Percentiles rank a stretch among this genome's conserved stretches.
Evolutionary conservation across 129 eudicot species (phyloP).

Genomic region (Escallonia rubra): DNA sequence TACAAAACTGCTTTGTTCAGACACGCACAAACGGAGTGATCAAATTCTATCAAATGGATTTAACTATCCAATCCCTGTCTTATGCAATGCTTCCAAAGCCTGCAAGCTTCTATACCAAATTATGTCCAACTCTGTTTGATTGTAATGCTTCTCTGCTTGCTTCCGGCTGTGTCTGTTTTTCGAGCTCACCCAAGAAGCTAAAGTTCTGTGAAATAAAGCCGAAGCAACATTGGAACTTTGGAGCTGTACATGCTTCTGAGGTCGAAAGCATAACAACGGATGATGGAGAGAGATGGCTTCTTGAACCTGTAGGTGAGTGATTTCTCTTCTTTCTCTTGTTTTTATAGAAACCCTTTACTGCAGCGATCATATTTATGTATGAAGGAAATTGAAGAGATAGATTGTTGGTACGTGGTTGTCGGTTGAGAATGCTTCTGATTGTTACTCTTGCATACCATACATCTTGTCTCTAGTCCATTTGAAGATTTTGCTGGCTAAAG

Average conservation of each 20-base stretch:
- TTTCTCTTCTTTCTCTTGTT: background rate
- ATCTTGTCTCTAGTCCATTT: too few species aligned
- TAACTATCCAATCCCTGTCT: conserved; percentile 24
- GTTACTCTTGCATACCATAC: too few species aligned
- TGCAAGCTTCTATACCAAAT: too few species aligned
- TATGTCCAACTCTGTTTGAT: conserved; percentile 8
- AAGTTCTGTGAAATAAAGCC: background rate
- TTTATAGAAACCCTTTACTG: background rate
- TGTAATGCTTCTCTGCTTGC: conserved; percentile 9
- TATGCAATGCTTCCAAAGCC: conserved; percentile 13
- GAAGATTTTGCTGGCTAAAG: too few species aligned
- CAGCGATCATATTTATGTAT: too few species aligned
- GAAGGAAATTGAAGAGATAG: too few species aligned
- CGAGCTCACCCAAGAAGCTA: conserved; percentile 19
- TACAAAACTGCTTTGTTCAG: background rate
- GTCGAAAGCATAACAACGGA: conserved; percentile 21
- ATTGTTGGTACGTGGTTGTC: too few species aligned
- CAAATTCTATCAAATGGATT: conserved; percentile 10
- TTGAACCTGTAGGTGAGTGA: conserved; percentile 79
- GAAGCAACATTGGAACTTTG: conserved; percentile 20
- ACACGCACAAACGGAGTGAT: background rate
- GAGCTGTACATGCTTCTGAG: conserved; percentile 37
- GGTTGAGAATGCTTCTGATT: too few species aligned
- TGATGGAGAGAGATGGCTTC: conserved; percentile 58
- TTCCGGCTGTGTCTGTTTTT: conserved; percentile 13